Evolutionary conservation across 495 filamentous ascomycete species (phyloP).

Genomic region (Aspergillus nidulans): DNA sequence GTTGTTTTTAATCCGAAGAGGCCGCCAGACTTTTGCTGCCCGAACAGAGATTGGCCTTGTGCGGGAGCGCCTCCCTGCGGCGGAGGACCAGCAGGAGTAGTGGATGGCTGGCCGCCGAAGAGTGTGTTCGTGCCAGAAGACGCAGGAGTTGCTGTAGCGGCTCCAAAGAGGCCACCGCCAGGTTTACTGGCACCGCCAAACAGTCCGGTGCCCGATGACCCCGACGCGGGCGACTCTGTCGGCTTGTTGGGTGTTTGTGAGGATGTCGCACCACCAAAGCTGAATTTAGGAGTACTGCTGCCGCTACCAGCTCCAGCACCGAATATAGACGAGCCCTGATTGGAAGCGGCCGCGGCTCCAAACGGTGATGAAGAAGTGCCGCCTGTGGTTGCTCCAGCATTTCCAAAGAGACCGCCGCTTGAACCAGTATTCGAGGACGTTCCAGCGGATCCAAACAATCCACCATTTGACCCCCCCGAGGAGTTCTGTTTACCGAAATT

Average conservation of each 20-base stretch:
- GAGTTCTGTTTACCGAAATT: conserved; percentile 30
- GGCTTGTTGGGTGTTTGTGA: conserved; percentile 40
- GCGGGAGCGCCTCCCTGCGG: conserved; percentile 34
- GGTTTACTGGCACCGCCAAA: conserved; percentile 44
- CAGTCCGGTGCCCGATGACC: conserved; percentile 34
- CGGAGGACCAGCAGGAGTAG: conserved; percentile 61
- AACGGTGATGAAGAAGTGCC: conserved; percentile 33
- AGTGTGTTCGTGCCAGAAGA: conserved; percentile 30
- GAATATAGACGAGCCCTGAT: conserved; percentile 29
- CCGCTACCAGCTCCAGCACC: conserved; percentile 25
- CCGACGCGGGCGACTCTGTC: conserved; percentile 29
- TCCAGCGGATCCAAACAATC: conserved; percentile 39
- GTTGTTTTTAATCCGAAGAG: conserved; percentile 30
- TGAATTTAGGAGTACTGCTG: conserved; percentile 33
- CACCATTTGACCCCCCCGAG: conserved; percentile 29
- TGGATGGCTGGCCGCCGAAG: conserved; percentile 48
- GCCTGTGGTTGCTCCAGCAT: conserved; percentile 38
- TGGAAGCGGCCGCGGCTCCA: conserved; percentile 25
- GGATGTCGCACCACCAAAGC: conserved; percentile 31
- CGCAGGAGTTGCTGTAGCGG: conserved; percentile 32
- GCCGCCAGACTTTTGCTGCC: conserved; percentile 31
- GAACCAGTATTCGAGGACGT: conserved; percentile 24
- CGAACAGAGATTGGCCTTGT: conserved; percentile 26
- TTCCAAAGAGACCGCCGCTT: conserved; percentile 40
- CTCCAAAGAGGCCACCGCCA: conserved; percentile 37